Conservation (phyloP, 2,329 filamentous ascomycete species). For the Verticillium albo-atrum region DNA sequence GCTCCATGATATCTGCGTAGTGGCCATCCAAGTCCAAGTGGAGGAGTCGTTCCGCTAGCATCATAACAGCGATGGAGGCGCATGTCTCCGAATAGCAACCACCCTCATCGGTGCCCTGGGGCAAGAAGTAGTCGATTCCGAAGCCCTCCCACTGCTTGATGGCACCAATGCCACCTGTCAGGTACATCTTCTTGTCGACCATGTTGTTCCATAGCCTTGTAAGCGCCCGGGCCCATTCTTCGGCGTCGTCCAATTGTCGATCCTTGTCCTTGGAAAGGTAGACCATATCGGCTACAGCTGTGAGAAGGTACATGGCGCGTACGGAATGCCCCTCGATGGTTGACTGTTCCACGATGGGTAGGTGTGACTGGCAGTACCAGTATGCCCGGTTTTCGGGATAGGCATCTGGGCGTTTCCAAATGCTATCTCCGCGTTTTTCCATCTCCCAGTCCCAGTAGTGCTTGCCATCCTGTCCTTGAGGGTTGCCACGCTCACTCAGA, state of each 20-base stretch:
- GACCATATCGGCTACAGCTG: constrained; percentile 51
- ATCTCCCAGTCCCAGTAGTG: constrained; percentile 53
- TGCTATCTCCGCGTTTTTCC: constrained; percentile 17
- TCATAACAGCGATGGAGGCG: constrained; percentile 55
- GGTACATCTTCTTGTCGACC: constrained; percentile 57
- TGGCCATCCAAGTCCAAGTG: constrained; percentile 46
- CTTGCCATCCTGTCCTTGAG: constrained; percentile 38
- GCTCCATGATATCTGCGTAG: constrained; percentile 56
- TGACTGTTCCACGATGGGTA: constrained; percentile 47
- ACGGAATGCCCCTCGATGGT: constrained; percentile 54
- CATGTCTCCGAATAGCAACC: constrained; percentile 61
- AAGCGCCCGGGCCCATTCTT: constrained; percentile 33
- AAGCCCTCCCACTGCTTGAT: constrained; percentile 58
- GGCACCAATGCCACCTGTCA: constrained; percentile 57
- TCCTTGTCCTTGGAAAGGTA: constrained; percentile 26
- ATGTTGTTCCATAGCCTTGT: constrained; percentile 54
- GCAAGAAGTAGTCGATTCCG: constrained; percentile 53
- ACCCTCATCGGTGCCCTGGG: constrained; percentile 54
- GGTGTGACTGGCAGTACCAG: constrained; percentile 55
- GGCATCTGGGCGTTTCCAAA: constrained; percentile 39
- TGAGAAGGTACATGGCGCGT: constrained; percentile 56
- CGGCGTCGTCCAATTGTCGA: constrained; percentile 15
- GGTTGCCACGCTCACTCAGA: constrained; percentile 49
- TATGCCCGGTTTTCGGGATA: constrained; percentile 34
- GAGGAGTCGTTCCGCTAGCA: constrained; percentile 53